Evolutionary conservation across 208 protist species (phyloP).

Genomic region (Kentomonas sorsogonicus): DNA sequence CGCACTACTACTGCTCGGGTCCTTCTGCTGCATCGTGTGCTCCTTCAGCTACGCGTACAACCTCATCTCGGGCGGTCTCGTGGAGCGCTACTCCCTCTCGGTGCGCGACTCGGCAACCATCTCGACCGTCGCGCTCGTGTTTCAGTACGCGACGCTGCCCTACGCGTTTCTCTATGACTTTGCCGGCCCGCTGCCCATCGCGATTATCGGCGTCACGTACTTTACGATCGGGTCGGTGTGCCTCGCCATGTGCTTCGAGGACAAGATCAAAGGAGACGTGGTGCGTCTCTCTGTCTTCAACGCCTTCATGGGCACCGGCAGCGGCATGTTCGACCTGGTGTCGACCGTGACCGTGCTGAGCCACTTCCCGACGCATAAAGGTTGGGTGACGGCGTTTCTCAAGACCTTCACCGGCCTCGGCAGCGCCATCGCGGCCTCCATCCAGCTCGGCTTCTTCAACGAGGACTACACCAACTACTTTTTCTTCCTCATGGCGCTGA

Average conservation of each 20-base stretch:
- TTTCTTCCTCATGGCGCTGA: slow-evolving; percentile 44
- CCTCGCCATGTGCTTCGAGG: slow-evolving; percentile 41
- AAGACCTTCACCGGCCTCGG: slow-evolving; percentile 71
- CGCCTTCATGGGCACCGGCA: slow-evolving; percentile 30
- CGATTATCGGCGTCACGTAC: slow-evolving; percentile 20
- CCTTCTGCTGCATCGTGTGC: slow-evolving; percentile 32
- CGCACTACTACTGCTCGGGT: slow-evolving; percentile 23
- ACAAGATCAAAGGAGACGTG: slow-evolving; percentile 29
- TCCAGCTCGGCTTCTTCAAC: slow-evolving; percentile 52
- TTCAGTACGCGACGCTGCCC: slow-evolving; percentile 31
- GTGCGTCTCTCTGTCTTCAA: slow-evolving; percentile 34
- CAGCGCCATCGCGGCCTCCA: slow-evolving; percentile 42
- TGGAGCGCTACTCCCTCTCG: slow-evolving; percentile 35
- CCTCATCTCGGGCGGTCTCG: slow-evolving; percentile 28
- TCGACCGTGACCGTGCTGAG: slow-evolving; percentile 42
- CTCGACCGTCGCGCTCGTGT: slow-evolving; percentile 28
- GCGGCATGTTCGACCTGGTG: slow-evolving; percentile 45
- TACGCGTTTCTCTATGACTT: slow-evolving; percentile 48
- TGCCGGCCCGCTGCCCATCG: slow-evolving; percentile 34
- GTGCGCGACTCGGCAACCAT: slow-evolving; percentile 55
- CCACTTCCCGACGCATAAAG: slow-evolving; percentile 43
- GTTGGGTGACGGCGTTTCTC: slow-evolving; percentile 49
- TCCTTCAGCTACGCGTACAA: slow-evolving; percentile 49
- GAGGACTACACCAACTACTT: slow-evolving; percentile 28
- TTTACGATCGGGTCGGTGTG: slow-evolving; percentile 31